Percentiles rank a stretch among this genome's conserved stretches.
These are phyloP conservation scores for Tricholoma bakamatsutake DNA, from an alignment of 768 basidiomycete species.

Conservation along the genomic window DNA sequence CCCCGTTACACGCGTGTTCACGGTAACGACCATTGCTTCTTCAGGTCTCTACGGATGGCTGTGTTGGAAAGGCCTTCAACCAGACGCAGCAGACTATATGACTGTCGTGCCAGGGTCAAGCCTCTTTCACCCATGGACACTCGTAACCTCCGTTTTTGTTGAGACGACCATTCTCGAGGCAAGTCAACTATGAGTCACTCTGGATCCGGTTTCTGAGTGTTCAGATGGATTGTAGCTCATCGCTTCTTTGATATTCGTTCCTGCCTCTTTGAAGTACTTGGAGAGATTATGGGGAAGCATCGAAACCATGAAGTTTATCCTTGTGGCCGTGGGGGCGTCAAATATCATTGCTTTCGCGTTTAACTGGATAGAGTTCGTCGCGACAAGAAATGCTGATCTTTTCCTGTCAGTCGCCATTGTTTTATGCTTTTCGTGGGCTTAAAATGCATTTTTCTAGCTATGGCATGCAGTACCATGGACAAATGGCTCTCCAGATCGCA, in stretches of 20 bases:
- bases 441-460: conserved; percentile 46
- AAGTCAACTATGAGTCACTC: conserved; percentile 21
- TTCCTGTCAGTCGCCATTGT: conserved; percentile 58
- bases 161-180: conserved; percentile 86
- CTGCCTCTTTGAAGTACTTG: conserved; percentile 81
- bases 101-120: conserved; percentile 77
- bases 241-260: conserved; percentile 69
- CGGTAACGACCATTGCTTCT: conserved; percentile 50
- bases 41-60: conserved; percentile 63
- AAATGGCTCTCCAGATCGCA: conserved; percentile 85
- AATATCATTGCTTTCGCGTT: conserved; percentile 88
- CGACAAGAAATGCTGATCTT: conserved; percentile 61
- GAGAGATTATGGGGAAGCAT: conserved; percentile 91
- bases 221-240: conserved; percentile 48
- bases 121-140: conserved; percentile 88
- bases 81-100: conserved; percentile 54
- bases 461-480: conserved; percentile 86
- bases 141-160: conserved; percentile 83
- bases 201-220: conserved; percentile 7
- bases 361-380: conserved; percentile 82
- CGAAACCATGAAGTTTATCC: conserved; percentile 83
- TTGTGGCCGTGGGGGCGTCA: conserved; percentile 68
- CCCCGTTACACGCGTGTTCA: conserved; percentile 71
- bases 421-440: conserved; percentile 5
- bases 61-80: conserved; percentile 42